Evolutionary conservation across 805 yeast species (phyloP).

Genomic region (Sporopachydermia lactativora): DNA sequence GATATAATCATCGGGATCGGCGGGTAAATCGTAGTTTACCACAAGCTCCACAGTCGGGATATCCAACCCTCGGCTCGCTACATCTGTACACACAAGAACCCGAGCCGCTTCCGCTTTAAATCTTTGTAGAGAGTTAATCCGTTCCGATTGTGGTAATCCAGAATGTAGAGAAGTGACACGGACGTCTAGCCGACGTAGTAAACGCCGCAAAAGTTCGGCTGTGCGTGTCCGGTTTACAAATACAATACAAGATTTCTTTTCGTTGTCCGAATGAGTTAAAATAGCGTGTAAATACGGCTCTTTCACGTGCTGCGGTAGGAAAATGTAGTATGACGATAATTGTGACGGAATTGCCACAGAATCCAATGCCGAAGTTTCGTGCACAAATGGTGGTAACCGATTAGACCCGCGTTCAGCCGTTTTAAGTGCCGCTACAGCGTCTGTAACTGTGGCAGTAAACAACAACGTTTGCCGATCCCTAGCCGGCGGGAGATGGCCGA

Average conservation of each 20-base stretch:
- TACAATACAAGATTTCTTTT: constrained; percentile 59
- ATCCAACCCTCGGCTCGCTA: constrained; percentile 94
- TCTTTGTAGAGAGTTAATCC: constrained; percentile 83
- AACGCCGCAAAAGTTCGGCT: constrained; percentile 76
- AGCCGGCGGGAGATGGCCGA: constrained; percentile 57
- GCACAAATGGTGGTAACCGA: constrained; percentile 44
- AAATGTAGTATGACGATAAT: constrained; percentile 46
- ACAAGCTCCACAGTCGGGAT: constrained; percentile 88
- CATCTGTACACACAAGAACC: constrained; percentile 89
- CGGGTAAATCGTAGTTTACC: constrained; percentile 84
- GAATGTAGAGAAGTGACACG: constrained; percentile 87
- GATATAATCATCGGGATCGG: constrained; percentile 91
- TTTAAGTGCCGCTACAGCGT: constrained; percentile 70
- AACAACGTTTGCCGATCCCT: constrained; percentile 71
- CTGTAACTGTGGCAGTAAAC: constrained; percentile 94
- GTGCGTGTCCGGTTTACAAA: constrained; percentile 86
- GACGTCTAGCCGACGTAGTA: constrained; percentile 57
- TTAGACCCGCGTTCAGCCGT: constrained; percentile 43
- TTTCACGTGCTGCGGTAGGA: constrained; percentile 78
- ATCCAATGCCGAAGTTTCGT: constrained; percentile 63
- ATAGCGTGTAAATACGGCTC: constrained; percentile 74
- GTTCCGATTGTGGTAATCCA: constrained; percentile 84
- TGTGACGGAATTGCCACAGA: constrained; percentile 71
- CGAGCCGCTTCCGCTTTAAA: constrained; percentile 93
- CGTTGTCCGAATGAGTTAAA: constrained; percentile 46